Evolutionary conservation across 164 flowering plant genomes (phyloP).

Genomic region (Aristolochia californica): DNA sequence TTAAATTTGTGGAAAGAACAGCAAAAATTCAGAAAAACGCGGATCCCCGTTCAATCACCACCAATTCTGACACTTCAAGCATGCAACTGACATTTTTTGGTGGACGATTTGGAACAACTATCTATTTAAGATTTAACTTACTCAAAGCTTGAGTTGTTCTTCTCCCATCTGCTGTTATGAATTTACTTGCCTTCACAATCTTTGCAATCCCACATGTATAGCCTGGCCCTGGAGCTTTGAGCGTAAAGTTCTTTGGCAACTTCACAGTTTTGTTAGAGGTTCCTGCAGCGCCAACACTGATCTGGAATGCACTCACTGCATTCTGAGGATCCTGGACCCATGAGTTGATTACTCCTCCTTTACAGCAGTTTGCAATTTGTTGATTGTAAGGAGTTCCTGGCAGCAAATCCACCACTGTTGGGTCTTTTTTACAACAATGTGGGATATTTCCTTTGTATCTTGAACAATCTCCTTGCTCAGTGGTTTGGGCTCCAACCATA

Average conservation of each 20-base stretch:
- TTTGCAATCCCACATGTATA: constrained; percentile 56
- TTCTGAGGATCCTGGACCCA: constrained; percentile 62
- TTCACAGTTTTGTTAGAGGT: constrained; percentile 52
- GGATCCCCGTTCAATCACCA: too few species aligned
- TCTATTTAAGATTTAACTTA: constrained; percentile 19
- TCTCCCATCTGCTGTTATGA: constrained; percentile 32
- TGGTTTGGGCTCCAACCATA: constrained; percentile 53
- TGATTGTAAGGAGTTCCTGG: constrained; percentile 64
- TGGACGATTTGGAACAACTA: too few species aligned
- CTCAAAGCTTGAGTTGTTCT: constrained; percentile 60
- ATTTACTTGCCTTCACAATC: constrained; percentile 34
- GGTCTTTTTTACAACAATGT: constrained; percentile 52
- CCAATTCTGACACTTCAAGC: too few species aligned
- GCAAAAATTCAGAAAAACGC: too few species aligned
- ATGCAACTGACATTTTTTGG: too few species aligned
- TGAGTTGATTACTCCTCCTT: constrained; percentile 63
- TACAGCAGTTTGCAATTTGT: constrained; percentile 54
- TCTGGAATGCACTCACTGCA: constrained; percentile 50
- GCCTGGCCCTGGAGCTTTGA: constrained; percentile 61
- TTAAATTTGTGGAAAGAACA: too few species aligned
- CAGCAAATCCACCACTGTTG: constrained; percentile 47
- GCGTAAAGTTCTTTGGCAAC: constrained; percentile 57
- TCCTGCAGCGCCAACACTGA: constrained; percentile 71
- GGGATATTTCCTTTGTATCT: constrained; percentile 49
- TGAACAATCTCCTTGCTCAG: constrained; percentile 65